phyloP scores from a whole-genome alignment of 2,329 filamentous ascomycete species.

The Claviceps monticola region DNA sequence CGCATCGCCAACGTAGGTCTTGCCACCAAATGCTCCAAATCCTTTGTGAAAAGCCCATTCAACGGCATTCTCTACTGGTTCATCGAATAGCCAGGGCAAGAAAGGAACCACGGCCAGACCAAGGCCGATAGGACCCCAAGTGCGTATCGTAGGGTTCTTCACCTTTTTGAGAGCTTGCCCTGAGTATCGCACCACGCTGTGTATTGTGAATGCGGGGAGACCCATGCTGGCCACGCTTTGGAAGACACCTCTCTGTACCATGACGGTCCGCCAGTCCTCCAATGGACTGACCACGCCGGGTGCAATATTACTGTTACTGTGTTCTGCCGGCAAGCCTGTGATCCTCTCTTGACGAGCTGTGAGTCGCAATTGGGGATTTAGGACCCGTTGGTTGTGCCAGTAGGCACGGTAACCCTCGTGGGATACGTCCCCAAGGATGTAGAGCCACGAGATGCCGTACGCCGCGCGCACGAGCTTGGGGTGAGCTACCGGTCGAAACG shows the following conservation, averaged over 20 bases:
- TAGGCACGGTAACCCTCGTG: constrained; percentile 96
- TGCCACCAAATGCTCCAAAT: constrained; percentile 59
- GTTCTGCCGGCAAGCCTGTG: constrained; percentile 28
- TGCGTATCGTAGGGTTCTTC: constrained; percentile 63
- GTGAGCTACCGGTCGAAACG: constrained; percentile 84
- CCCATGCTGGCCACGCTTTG: constrained; percentile 89
- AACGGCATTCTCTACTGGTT: constrained; percentile 83
- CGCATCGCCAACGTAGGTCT: constrained; percentile 38
- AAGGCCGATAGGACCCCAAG: constrained; percentile 83
- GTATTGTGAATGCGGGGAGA: constrained; percentile 83
- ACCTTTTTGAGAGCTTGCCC: constrained; percentile 70
- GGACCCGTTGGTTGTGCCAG: constrained; percentile 62
- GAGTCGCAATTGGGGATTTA: constrained; percentile 53
- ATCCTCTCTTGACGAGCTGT: constrained; percentile 33
- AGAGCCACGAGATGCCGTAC: constrained; percentile 86
- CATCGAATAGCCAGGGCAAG: constrained; percentile 72
- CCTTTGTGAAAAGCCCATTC: constrained; percentile 81
- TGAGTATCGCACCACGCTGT: constrained; percentile 82
- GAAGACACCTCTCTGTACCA: constrained; percentile 83
- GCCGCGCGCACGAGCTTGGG: constrained; percentile 67
- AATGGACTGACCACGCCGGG: constrained; percentile 48
- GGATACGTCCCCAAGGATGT: constrained; percentile 77
- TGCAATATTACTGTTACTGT: constrained; percentile 12
- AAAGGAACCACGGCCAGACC: constrained; percentile 67
- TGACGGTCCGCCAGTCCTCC: constrained; percentile 82